These are phyloP conservation scores for Nidularia pulvinata DNA, from an alignment of 768 basidiomycete species.

Conservation along the genomic window DNA sequence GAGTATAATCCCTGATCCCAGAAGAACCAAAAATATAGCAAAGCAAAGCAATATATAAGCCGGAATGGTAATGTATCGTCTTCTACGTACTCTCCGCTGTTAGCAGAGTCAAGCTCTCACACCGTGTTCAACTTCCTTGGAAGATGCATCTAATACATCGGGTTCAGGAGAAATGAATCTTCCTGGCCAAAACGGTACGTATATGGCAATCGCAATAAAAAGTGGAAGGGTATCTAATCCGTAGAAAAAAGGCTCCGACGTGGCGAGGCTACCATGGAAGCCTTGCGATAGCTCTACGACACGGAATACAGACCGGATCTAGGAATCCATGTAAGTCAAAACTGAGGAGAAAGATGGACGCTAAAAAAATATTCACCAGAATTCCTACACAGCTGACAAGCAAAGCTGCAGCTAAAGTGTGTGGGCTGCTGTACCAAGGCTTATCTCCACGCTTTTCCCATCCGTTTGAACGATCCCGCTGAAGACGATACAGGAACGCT, in stretches of 20 bases:
- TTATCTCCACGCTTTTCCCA: slow-evolving; percentile 36
- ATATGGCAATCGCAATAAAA: slow-evolving; percentile 55
- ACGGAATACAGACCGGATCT: slow-evolving; percentile 68
- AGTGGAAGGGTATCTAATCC: slow-evolving; percentile 65
- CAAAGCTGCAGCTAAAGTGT: slow-evolving; percentile 48
- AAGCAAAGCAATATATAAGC: too few relatives aligned
- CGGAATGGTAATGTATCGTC: too few relatives aligned
- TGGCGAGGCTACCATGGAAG: slow-evolving; percentile 55
- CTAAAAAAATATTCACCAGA: slow-evolving; percentile 39
- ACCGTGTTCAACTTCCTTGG: too few relatives aligned
- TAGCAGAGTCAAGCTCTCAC: too few relatives aligned
- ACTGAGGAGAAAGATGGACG: too few relatives aligned
- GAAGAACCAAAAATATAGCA: too few relatives aligned
- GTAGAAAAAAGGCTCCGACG: slow-evolving; percentile 64
- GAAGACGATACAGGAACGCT: slow-evolving; percentile 49
- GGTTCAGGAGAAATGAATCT: slow-evolving; percentile 33
- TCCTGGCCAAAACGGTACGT: slow-evolving; percentile 67
- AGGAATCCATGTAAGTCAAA: background rate
- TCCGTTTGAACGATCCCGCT: slow-evolving; percentile 29
- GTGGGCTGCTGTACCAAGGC: slow-evolving; percentile 59
- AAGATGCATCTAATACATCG: too few relatives aligned
- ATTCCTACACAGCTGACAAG: slow-evolving; percentile 61
- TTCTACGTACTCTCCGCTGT: too few relatives aligned
- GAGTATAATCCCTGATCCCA: too few relatives aligned
- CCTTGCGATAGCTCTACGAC: slow-evolving; percentile 64